Percentiles rank a stretch among this genome's conserved stretches.
These are phyloP conservation scores for Candida coquimbonensis DNA, from an alignment of 805 yeast genomes.

Conservation along the genomic window DNA sequence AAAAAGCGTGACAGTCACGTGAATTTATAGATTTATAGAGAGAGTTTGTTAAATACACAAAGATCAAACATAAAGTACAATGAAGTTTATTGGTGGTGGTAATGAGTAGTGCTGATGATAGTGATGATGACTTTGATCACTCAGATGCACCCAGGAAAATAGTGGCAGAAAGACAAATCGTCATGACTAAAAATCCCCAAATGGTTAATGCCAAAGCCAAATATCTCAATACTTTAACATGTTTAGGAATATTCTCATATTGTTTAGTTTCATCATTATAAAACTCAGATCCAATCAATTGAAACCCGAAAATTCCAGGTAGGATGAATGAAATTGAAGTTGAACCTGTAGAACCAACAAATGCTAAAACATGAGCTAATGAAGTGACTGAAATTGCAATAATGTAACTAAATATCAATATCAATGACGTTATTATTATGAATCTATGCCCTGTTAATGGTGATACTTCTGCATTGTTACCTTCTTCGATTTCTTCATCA, in stretches of 20 bases:
- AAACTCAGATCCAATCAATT: constrained; percentile 49
- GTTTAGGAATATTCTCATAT: constrained; percentile 24
- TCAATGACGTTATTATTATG: constrained; percentile 41
- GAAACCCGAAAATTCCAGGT: constrained; percentile 83
- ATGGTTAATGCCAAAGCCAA: constrained; percentile 32
- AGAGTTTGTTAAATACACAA: no score
- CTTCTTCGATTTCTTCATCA: constrained; percentile 29
- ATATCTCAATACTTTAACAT: constrained; percentile 25
- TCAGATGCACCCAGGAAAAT: constrained; percentile 23
- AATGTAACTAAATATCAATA: constrained; percentile 50
- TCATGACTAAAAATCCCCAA: constrained; percentile 48
- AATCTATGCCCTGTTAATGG: constrained; percentile 33
- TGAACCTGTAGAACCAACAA: constrained; percentile 92
- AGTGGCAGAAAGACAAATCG: constrained; percentile 40
- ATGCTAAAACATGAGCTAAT: constrained; percentile 72
- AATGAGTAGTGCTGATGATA: no score
- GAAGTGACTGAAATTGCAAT: constrained; percentile 65
- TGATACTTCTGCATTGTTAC: constrained; percentile 15
- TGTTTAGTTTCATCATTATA: constrained; percentile 22
- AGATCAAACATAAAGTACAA: no score
- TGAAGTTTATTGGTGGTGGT: no score
- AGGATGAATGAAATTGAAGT: constrained; percentile 85
- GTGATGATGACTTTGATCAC: not conserved
- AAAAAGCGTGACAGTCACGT: no score
- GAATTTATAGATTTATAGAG: no score